These are phyloP conservation scores for Leccinum cinnamomeum DNA, from an alignment of 1,284 basidiomycete genomes.

Conservation along the genomic window DNA sequence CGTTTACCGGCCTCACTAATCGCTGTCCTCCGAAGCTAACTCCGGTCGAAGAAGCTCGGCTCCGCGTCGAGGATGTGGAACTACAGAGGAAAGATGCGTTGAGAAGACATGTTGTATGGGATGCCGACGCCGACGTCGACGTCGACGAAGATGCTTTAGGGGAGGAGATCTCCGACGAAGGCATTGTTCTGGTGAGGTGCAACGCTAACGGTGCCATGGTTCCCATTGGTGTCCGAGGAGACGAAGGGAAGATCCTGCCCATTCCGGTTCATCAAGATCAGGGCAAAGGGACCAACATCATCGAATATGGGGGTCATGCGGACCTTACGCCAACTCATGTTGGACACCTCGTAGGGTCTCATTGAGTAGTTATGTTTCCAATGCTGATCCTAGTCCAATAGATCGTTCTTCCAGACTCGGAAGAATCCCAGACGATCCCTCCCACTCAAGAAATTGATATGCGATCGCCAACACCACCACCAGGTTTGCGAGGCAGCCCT, in stretches of 20 bases:
- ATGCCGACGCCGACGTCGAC: conserved; percentile 51
- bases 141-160: conserved; percentile 48
- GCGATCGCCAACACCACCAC: conserved; percentile 22
- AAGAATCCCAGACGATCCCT: conserved; percentile 45
- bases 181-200: conserved; percentile 37
- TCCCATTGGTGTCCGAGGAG: conserved; percentile 51
- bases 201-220: conserved; percentile 22
- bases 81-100: conserved; percentile 50
- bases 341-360: conserved; percentile 50
- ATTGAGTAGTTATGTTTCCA: not conserved
- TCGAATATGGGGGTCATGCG: conserved; percentile 50
- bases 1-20: conserved; percentile 52
- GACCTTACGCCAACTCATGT: conserved; percentile 57
- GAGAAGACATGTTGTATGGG: conserved; percentile 48
- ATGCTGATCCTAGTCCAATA: conserved; percentile 12
- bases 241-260: conserved; percentile 44
- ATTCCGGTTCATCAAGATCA: conserved; percentile 30
- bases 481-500: conserved; percentile 8
- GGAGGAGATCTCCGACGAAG: conserved; percentile 49
- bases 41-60: conserved; percentile 53
- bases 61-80: conserved; percentile 54
- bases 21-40: conserved; percentile 44
- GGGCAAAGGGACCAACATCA: conserved; percentile 31
- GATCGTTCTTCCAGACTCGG: conserved; percentile 32
- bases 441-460: conserved; percentile 36